Percentiles rank a stretch among this genome's conserved stretches.
These are phyloP conservation scores for Alternaria sp. DNA, from an alignment of 2,329 filamentous ascomycete species.

Conservation along the genomic window DNA sequence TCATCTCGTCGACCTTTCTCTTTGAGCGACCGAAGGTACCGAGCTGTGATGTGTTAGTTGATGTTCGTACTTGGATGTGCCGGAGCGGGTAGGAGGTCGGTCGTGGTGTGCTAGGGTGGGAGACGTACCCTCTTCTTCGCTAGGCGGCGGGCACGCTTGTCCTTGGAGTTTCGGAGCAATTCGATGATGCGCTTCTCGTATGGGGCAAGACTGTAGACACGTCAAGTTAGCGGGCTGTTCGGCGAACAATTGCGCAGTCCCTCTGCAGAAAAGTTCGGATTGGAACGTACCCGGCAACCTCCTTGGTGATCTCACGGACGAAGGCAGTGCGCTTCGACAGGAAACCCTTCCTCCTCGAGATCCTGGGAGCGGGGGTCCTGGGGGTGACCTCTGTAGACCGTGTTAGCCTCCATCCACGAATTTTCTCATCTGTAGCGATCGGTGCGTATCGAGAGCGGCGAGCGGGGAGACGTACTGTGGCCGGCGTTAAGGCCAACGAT, in stretches of 20 bases:
- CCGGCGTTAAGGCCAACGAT: slow-evolving; percentile 69
- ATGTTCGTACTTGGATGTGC: slow-evolving; percentile 5
- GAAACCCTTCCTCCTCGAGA: slow-evolving; percentile 85
- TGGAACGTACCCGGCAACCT: slow-evolving; percentile 85
- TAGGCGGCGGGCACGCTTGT: slow-evolving; percentile 98
- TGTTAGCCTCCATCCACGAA: slow-evolving; percentile 30
- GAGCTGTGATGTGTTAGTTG: slow-evolving; percentile 65
- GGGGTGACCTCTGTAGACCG: slow-evolving; percentile 57
- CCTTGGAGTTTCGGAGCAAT: slow-evolving; percentile 98
- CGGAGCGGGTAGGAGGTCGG: neutral
- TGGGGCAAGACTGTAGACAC: slow-evolving; percentile 30
- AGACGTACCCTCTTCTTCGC: slow-evolving; percentile 94
- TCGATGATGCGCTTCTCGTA: slow-evolving; percentile 98
- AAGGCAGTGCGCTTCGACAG: slow-evolving; percentile 96
- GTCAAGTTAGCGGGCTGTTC: slow-evolving; percentile 12
- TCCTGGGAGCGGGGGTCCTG: slow-evolving; percentile 56
- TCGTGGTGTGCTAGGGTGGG: slow-evolving; percentile 1
- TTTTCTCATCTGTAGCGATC: slow-evolving; percentile 12
- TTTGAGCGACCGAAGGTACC: slow-evolving; percentile 98
- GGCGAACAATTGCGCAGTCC: neutral
- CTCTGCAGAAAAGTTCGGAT: slow-evolving; percentile 1
- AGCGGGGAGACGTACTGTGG: slow-evolving; percentile 63
- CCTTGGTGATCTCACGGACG: slow-evolving; percentile 96
- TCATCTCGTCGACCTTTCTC: slow-evolving; percentile 99
- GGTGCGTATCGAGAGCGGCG: slow-evolving; percentile 20